Evolutionary conservation across 208 protist species (phyloP).

Genomic region (Acanthamoeba healyi): DNA sequence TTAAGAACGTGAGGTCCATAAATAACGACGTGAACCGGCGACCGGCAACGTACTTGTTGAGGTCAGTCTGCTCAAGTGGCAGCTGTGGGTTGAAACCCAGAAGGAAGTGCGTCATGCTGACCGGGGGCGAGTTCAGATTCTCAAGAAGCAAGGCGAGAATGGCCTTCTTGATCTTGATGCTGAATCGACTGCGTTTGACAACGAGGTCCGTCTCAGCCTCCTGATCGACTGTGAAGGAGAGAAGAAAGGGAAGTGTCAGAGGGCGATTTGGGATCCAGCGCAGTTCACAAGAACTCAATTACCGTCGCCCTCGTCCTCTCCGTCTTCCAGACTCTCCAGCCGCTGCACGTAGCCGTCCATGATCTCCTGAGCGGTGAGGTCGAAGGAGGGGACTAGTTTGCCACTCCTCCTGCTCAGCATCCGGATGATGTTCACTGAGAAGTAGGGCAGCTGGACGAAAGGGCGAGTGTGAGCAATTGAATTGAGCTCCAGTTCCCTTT

Average conservation of each 20-base stretch:
- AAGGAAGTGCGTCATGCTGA: conserved; percentile 68
- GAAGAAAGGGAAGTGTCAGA: background rate
- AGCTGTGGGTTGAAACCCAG: conserved; percentile 43
- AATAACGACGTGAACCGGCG: background rate
- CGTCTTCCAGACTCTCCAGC: background rate
- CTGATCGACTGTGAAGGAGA: background rate
- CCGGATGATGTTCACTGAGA: conserved; percentile 44
- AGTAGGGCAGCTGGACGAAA: conserved; percentile 9
- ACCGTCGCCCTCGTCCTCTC: background rate
- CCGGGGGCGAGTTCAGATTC: conserved; percentile 12
- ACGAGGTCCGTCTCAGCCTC: background rate
- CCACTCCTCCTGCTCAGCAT: conserved; percentile 42
- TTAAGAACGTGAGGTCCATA: background rate
- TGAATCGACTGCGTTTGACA: background rate
- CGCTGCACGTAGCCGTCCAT: conserved; percentile 43
- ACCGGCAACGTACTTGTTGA: background rate
- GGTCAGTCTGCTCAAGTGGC: conserved; percentile 41
- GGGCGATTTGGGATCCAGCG: background rate
- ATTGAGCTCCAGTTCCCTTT: no score
- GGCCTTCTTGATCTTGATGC: conserved; percentile 48
- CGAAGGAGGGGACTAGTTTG: conserved; percentile 39
- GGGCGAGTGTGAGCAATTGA: background rate
- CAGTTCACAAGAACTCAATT: background rate
- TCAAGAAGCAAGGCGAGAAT: conserved; percentile 46
- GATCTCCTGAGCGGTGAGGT: background rate